These are phyloP conservation scores for Aspergillus sp. DNA, from an alignment of 2,329 filamentous ascomycete species.

Conservation along the genomic window DNA sequence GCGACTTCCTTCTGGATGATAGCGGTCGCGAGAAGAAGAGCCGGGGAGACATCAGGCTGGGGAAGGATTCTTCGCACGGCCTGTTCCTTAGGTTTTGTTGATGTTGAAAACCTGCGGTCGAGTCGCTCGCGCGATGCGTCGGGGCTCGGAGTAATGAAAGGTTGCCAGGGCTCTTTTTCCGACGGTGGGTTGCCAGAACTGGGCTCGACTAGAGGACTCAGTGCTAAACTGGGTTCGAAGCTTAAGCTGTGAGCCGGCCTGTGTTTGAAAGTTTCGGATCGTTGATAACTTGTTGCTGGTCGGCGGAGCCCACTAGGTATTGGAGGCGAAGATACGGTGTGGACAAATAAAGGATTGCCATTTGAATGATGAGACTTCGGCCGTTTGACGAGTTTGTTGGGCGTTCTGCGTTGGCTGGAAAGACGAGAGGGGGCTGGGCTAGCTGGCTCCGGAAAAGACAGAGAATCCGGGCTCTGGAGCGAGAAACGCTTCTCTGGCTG, in stretches of 20 bases:
- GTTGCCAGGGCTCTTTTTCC: slow-evolving; percentile 33
- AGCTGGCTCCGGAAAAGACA: slow-evolving; percentile 55
- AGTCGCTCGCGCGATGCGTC: slow-evolving; percentile 30
- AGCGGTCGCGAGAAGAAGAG: slow-evolving; percentile 48
- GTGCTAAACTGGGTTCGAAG: slow-evolving; percentile 26
- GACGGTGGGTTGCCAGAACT: slow-evolving; percentile 3
- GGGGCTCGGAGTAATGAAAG: slow-evolving; percentile 38
- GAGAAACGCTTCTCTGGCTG: slow-evolving; percentile 49
- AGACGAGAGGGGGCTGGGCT: slow-evolving; percentile 48
- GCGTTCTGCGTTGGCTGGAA: slow-evolving; percentile 34
- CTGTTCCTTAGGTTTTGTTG: slow-evolving; percentile 35
- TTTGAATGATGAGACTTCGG: slow-evolving; percentile 54
- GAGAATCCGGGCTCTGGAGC: slow-evolving; percentile 52
- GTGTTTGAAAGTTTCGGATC: slow-evolving; percentile 54
- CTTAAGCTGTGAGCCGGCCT: slow-evolving; percentile 36
- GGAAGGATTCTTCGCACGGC: slow-evolving; percentile 46
- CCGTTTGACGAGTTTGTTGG: slow-evolving; percentile 65
- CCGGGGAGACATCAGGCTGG: slow-evolving; percentile 46
- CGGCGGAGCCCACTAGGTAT: slow-evolving; percentile 54
- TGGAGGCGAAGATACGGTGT: slow-evolving; percentile 36
- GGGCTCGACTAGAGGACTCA: slow-evolving; percentile 5
- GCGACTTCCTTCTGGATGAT: slow-evolving; percentile 28
- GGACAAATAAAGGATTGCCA: slow-evolving; percentile 35
- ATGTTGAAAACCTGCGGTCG: slow-evolving; percentile 42
- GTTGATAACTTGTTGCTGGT: slow-evolving; percentile 64